Percentiles rank a stretch among this genome's conserved stretches.
phyloP scores from a whole-genome alignment of 768 basidiomycete genomes.

The Suillus sp. region DNA sequence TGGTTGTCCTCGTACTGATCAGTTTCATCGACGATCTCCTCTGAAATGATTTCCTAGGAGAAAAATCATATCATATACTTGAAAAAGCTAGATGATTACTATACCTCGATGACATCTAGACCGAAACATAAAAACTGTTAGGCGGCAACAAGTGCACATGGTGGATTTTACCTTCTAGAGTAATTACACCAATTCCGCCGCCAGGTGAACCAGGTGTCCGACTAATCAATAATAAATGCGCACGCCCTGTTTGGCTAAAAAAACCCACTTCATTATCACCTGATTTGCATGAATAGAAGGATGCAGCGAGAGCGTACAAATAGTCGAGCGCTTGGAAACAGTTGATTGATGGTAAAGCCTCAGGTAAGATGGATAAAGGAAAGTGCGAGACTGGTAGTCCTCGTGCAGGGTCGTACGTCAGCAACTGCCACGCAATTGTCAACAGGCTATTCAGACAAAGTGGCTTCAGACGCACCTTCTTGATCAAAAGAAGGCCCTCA shows the following conservation, averaged over 20 bases:
- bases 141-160: slow-evolving; percentile 8
- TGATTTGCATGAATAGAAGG: neutral
- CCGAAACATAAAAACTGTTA: neutral
- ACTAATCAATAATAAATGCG: slow-evolving; percentile 87
- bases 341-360: slow-evolving; percentile 85
- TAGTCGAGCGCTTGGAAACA: slow-evolving; percentile 96
- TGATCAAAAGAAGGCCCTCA: slow-evolving; percentile 80
- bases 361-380: slow-evolving; percentile 81
- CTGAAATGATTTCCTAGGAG: slow-evolving; percentile 88
- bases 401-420: slow-evolving; percentile 84
- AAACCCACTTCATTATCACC: neutral
- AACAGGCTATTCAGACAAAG: slow-evolving; percentile 14
- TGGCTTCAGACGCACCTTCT: slow-evolving; percentile 53
- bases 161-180: slow-evolving; percentile 65
- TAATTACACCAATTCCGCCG: slow-evolving; percentile 90
- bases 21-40: slow-evolving; percentile 96
- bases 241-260: slow-evolving; percentile 88
- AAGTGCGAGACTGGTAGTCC: slow-evolving; percentile 74
- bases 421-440: slow-evolving; percentile 55
- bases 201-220: slow-evolving; percentile 83
- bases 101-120: slow-evolving; percentile 73
- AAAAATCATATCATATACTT: slow-evolving; percentile 7
- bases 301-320: slow-evolving; percentile 52
- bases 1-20: slow-evolving; percentile 89
- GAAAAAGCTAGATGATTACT: slow-evolving; percentile 11